Evolutionary conservation across 2,329 filamentous ascomycete genomes (phyloP).

Genomic region (Ophiostoma sp.): DNA sequence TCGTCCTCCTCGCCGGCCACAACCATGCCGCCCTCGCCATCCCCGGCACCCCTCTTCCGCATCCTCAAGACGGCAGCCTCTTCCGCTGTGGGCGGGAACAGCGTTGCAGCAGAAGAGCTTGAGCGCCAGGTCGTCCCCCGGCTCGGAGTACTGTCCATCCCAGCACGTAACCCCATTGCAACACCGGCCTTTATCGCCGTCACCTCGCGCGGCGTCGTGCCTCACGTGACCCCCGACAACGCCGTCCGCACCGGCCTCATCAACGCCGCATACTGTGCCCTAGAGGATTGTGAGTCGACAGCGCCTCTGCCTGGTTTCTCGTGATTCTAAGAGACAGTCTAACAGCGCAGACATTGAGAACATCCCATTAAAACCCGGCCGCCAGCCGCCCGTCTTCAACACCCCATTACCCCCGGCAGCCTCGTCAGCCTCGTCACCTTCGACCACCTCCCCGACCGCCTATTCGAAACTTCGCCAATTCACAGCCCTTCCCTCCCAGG

Average conservation of each 20-base stretch:
- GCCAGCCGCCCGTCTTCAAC: constrained; percentile 24
- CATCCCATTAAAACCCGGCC: constrained; percentile 18
- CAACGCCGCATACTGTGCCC: constrained; percentile 67
- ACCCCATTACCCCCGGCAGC: constrained; percentile 14
- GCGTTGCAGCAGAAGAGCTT: not conserved
- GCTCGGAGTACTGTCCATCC: constrained; percentile 61
- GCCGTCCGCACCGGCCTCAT: constrained; percentile 60
- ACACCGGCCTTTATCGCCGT: constrained; percentile 79
- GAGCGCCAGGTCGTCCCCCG: constrained; percentile 36
- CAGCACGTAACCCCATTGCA: constrained; percentile 58
- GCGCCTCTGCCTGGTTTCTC: not conserved
- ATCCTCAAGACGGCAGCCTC: constrained; percentile 22
- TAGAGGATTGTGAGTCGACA: constrained; percentile 79
- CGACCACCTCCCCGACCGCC: not conserved
- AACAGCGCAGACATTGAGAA: constrained; percentile 24
- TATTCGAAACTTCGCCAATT: constrained; percentile 64
- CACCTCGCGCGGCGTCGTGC: constrained; percentile 76
- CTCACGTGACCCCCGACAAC: constrained; percentile 85
- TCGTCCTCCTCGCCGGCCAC: not conserved
- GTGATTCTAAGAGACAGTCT: not conserved
- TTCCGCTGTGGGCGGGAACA: not conserved
- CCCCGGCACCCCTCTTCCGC: constrained; percentile 23
- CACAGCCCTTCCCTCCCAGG: constrained; percentile 61
- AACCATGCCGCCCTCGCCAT: constrained; percentile 14
- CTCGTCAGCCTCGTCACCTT: not conserved